Evolutionary conservation across 257 asterid species (phyloP), one percentile per base, ranked within the genome.

Genomic region (Orobanche coerulescens): DNA sequence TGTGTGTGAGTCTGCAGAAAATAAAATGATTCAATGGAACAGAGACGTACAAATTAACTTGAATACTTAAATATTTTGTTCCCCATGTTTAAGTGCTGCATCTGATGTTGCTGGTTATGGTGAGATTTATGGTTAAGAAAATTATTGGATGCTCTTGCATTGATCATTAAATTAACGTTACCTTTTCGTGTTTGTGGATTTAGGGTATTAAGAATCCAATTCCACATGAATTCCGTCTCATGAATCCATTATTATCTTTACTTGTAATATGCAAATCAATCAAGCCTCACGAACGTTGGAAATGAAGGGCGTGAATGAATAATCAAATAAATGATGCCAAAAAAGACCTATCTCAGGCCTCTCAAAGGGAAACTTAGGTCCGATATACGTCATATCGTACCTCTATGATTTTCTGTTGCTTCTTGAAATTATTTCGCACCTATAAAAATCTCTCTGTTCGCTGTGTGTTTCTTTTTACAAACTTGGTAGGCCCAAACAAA

Each of bases 401-500:
- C 51, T 16, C 25, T 24, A 16, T 37, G 40, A 44, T 69, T 55
- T 64, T 64, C 25, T 28, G 18, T 53, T 60, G 62, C 23, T 65
- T 53, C 62, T 49, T 55, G 52, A 53, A 20, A 10, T 53, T 55
- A n/a, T 67, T 68, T 16, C 51, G 57, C 59, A 4, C 40, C 51
- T 18, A 23, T 56, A 19, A 18, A 33, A 44, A 48, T 53, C 49
- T 16, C 40, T 44, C 69, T 31, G 54, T 54, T 40, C 36, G 72
- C 71, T 76, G 19, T 68, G 73, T 71, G 42, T 64, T 57, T 65
- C 52, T 13, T 55, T 72, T 73, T 62, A 73, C 8, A 65, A 69
- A 68, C 70, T 68, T 71, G 79, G 64, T 76, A 68, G 65, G 49
- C 67, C 74, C n/a, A n/a, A 72, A 43, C 26, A 64, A 47, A 48